A percentile compares a stretch with the other conserved stretches of the same genome.
Conservation (phyloP, 768 basidiomycete genomes). For the Xerocomellus intermedius region DNA sequence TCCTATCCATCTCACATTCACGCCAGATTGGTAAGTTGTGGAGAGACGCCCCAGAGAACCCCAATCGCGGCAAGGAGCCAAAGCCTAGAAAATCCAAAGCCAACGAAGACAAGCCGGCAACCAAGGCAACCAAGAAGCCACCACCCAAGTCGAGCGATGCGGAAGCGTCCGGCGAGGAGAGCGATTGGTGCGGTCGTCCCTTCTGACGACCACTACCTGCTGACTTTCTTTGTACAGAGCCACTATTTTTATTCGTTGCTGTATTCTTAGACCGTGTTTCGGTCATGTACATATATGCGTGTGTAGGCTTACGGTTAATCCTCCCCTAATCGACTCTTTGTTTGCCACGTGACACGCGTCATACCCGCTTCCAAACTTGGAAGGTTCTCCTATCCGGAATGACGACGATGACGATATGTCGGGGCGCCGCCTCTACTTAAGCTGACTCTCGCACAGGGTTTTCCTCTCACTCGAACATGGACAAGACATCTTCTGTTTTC, state of each 20-base stretch:
- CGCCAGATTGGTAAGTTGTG: constrained; percentile 54
- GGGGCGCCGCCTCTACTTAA: neutral
- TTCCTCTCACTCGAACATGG: constrained; percentile 42
- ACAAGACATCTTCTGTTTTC: constrained; percentile 57
- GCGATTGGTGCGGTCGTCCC: constrained; percentile 11
- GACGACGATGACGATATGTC: constrained; percentile 9
- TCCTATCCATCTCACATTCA: constrained; percentile 3
- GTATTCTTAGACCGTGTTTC: constrained; percentile 7
- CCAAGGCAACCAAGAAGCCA: constrained; percentile 14
- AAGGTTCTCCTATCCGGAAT: constrained; percentile 18
- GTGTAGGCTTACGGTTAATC: neutral
- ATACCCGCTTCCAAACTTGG: neutral
- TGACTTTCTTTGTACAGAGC: constrained; percentile 4
- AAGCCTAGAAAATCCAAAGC: constrained; percentile 49
- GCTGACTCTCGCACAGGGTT: neutral
- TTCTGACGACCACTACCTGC: neutral
- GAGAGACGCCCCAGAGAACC: constrained; percentile 62
- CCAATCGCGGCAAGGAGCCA: constrained; percentile 54
- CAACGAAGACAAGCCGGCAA: constrained; percentile 9
- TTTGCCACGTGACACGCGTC: constrained; percentile 20
- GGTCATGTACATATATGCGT: constrained; percentile 11
- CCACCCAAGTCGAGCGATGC: constrained; percentile 21
- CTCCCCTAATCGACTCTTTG: neutral
- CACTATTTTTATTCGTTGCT: constrained; percentile 7
- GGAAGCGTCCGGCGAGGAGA: constrained; percentile 25